Evolutionary conservation across 2,329 filamentous ascomycete genomes (phyloP), one percentile per base, ranked within the genome.

Genomic region (Sclerotiophoma versabilis): DNA sequence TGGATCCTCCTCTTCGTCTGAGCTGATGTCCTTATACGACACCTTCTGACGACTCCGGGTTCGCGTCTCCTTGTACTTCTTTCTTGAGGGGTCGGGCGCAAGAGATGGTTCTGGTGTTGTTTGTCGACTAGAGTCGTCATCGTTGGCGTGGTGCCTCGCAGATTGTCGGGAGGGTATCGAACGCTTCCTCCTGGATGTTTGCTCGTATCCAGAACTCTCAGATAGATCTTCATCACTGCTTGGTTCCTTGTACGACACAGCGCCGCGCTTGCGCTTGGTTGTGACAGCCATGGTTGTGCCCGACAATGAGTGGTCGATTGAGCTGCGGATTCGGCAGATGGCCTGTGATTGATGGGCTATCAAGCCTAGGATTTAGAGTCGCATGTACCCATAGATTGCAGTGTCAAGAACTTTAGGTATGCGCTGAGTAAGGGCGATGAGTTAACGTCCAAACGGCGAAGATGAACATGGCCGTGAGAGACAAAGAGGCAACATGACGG

Each of bases 201-300:
- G 46, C 11, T 60, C 65, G 1, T 56, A 26, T 8, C 54, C 66
- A 17, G 66, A 65, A 46, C 58, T 57, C 4, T 60, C 62, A 6
- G 65, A 63, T 1, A 65, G 15, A 22, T 69, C 70, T 5, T 74
- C 71, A 20, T 73, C 69, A 49, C 65, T 73, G 49, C 69, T 74
- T 27, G 68, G 68, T 50, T 76, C 74, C 46, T 64, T 70, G 47
- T 76, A 76, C 25, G 72, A 75, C 34, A 75, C 63, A 37, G 66
- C 55, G 38, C 58, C 68, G 39, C 73, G 63, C 58, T 71, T 75
- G 62, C 73, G 73, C 60, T 75, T 74, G 49, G 69, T 58, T 32
- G 62, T 65, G 15, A 64, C 55, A 30, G 61, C 64, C 69, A 72
- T 73, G 55, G 50, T 59, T 17, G 49, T 32, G 29, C 41, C 25